phyloP scores from a whole-genome alignment of 306 rosid species.

The Pterocarpus santalinus region DNA sequence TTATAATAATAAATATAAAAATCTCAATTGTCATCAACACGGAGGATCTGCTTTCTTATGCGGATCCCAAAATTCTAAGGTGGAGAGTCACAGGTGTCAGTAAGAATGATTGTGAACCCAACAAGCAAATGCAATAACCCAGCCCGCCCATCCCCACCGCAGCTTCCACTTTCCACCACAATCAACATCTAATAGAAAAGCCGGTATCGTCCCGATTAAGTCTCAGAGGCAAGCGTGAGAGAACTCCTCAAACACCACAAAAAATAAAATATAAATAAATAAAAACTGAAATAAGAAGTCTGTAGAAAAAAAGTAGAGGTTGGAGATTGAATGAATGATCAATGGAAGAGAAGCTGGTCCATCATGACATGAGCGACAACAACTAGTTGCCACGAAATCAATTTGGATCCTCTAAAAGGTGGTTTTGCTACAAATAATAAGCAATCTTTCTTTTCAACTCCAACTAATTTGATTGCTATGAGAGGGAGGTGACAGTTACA shows the following conservation, averaged over 20 bases:
- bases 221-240: conserved; percentile 16
- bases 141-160: conserved; percentile 36
- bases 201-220: background rate
- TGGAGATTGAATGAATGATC: background rate
- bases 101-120: conserved; percentile 55
- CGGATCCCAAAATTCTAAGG: conserved; percentile 41
- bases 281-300: too few species aligned
- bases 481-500: conserved; percentile 51
- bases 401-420: conserved; percentile 61
- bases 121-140: conserved; percentile 30
- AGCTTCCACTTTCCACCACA: conserved; percentile 36
- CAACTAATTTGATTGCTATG: conserved; percentile 47
- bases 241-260: conserved; percentile 41
- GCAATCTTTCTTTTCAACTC: conserved; percentile 48
- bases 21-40: background rate
- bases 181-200: conserved; percentile 14
- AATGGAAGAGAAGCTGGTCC: conserved; percentile 1
- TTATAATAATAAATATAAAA: too few species aligned
- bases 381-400: conserved; percentile 25
- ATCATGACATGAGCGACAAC: conserved; percentile 44
- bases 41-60: conserved; percentile 27
- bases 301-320: background rate
- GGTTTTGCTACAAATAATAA: conserved; percentile 26
- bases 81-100: conserved; percentile 46
- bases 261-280: background rate